Percentiles rank a stretch among this genome's conserved stretches.
Conservation (phyloP, 495 filamentous ascomycete genomes). For the Collariella sp. region DNA sequence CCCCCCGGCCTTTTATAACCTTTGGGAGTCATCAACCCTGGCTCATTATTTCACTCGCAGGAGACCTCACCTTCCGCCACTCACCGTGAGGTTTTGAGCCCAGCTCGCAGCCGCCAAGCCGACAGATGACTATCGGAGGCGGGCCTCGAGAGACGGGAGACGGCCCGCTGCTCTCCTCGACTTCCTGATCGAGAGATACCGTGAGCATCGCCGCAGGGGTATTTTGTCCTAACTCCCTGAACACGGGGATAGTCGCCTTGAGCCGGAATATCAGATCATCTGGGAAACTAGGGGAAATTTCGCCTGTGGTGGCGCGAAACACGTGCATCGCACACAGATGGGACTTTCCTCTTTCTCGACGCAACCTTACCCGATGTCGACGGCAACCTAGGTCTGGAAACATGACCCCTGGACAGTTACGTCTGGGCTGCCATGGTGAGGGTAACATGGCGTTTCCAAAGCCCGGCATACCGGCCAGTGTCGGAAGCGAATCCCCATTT, state of each 20-base stretch:
- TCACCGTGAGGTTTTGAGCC: not conserved
- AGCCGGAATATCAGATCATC: not conserved
- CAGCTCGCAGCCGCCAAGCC: not conserved
- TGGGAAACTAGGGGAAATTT: constrained; percentile 3
- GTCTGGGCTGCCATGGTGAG: not conserved
- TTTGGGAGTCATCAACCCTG: not conserved
- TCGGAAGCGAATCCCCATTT: not conserved
- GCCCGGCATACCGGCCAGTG: not conserved
- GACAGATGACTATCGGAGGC: not conserved
- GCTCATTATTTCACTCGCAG: not conserved
- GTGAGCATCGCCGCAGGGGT: not conserved
- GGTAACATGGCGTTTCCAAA: not conserved
- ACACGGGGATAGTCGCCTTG: not conserved
- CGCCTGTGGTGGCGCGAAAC: not conserved
- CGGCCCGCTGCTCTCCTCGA: not conserved
- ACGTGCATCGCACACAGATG: not conserved
- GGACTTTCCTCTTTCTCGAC: not conserved
- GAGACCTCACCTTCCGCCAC: not conserved
- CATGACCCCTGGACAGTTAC: not conserved
- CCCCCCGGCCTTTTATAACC: too few relatives aligned
- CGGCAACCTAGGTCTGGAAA: not conserved
- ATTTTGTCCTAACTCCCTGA: not conserved
- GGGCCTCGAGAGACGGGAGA: not conserved
- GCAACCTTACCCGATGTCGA: not conserved
- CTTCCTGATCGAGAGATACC: not conserved